Base-by-base conservation (phyloP, 331 rosid species). In the Prunus yedoensis region DNA sequence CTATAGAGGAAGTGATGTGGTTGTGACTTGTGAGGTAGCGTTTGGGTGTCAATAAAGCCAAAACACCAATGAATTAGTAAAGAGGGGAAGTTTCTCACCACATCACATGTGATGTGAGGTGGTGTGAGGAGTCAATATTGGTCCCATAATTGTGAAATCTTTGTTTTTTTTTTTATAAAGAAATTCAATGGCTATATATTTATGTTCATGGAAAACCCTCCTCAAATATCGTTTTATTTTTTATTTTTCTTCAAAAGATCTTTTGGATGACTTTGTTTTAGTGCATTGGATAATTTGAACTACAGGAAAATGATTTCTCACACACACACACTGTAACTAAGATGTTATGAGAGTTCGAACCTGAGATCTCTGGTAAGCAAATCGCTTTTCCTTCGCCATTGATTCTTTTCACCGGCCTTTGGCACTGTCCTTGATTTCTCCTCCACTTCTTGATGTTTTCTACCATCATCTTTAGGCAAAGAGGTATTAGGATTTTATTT, bases 321-420 rank as follows among this genome's bases (percentile, higher is more conserved):
- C 3, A 27, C 28, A 27, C 28, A 27, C 2, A 1, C 28, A 27
- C 28, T 27, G 0, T 0, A 27, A 27, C 28, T 2, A 27, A 27
- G 28, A 27, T 27, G 2, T 27, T 27, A 27, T 27, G 0, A 27
- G 2, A 0, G n/a, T 38, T 38, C 9, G 2, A 38, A 38, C 9
- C 0, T 6, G 38, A 38, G 0, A 38, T 2, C 1, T 38, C 0
- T 6, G 0, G 0, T 6, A 4, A 6, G 43, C 43, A 38, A 38
- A 38, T 38, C 0, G 3, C 9, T 38, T 38, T 38, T 38, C 43
- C 43, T 38, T 6, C 2, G 0, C 9, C 43, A 38, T 5, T 35
- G 41, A 5, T 38, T 38, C 43, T 38, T 38, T 38, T 38, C 43
- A 38, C 43, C 2, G 0, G 43, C 43, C 43, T 1, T 38, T 38